A percentile compares a stretch with the other conserved stretches of the same genome.
Conservation (phyloP, 1,284 basidiomycete species). For the Pseudozyma tsukubaensis region DNA sequence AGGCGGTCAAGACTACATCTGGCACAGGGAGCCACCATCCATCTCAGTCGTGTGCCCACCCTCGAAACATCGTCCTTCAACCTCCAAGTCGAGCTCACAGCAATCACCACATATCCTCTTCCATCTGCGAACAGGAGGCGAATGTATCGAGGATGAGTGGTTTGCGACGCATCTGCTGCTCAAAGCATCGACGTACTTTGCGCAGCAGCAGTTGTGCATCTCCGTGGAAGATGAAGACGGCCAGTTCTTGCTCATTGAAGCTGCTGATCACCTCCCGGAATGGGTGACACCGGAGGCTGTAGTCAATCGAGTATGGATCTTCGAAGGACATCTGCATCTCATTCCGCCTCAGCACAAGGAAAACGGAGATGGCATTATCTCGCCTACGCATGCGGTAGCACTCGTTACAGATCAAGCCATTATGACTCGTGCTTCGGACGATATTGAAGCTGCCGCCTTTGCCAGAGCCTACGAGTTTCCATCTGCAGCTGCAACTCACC, state of each 20-base stretch:
- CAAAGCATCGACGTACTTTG: slow-evolving; percentile 20
- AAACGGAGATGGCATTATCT: slow-evolving; percentile 73
- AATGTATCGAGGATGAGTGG: slow-evolving; percentile 97
- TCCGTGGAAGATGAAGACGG: slow-evolving; percentile 87
- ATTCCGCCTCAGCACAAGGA: slow-evolving; percentile 77
- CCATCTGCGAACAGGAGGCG: slow-evolving; percentile 68
- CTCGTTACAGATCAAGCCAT: slow-evolving; percentile 73
- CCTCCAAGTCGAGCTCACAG: slow-evolving; percentile 9
- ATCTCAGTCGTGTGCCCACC: slow-evolving; percentile 33
- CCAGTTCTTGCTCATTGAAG: slow-evolving; percentile 95
- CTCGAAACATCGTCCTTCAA: slow-evolving; percentile 7
- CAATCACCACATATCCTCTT: slow-evolving; percentile 32
- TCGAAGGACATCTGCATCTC: slow-evolving; percentile 83
- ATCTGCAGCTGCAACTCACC: slow-evolving; percentile 79
- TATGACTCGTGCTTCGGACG: slow-evolving; percentile 73
- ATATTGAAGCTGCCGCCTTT: slow-evolving; percentile 45
- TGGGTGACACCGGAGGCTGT: slow-evolving; percentile 94
- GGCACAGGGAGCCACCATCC: slow-evolving; percentile 62
- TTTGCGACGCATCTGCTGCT: slow-evolving; percentile 81
- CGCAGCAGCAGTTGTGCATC: slow-evolving; percentile 27
- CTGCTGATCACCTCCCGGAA: slow-evolving; percentile 85
- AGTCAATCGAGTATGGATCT: slow-evolving; percentile 93
- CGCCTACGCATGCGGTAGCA: slow-evolving; percentile 42
- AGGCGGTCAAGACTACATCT: slow-evolving; percentile 54
- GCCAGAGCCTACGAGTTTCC: slow-evolving; percentile 39